Percentiles rank a stretch among this genome's conserved stretches.
These are phyloP conservation scores for Colletotrichum theobromicola DNA, from an alignment of 2,329 filamentous ascomycete species.

Conservation along the genomic window DNA sequence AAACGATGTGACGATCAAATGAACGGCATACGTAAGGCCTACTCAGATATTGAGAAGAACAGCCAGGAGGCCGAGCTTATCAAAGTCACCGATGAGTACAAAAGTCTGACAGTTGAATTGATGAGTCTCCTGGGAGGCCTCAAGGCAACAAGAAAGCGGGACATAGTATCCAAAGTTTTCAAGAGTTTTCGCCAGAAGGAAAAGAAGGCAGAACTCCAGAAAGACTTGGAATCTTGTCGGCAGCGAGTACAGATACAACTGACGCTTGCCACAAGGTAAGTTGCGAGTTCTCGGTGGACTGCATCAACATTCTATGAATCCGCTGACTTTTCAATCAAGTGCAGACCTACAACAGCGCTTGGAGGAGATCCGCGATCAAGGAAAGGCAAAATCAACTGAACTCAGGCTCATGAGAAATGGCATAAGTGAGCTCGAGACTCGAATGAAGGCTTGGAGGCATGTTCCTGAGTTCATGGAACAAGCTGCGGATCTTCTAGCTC, in stretches of 20 bases:
- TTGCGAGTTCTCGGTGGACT: not conserved
- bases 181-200: not conserved
- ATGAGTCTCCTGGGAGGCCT: not conserved
- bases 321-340: not conserved
- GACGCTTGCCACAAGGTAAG: not conserved
- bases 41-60: not conserved
- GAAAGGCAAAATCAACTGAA: not conserved
- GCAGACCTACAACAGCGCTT: not conserved
- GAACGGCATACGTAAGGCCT: not conserved
- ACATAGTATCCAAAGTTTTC: not conserved
- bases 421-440: not conserved
- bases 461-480: not conserved
- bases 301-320: not conserved
- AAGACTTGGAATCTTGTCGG: not conserved
- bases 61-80: not conserved
- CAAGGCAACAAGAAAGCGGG: not conserved
- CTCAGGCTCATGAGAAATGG: not conserved
- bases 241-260: not conserved
- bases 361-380: not conserved
- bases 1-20: not conserved
- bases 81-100: not conserved
- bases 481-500: not conserved
- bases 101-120: not conserved
- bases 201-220: not conserved
- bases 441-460: not conserved